Percentiles rank a stretch among this genome's conserved stretches.
Conservation (phyloP, 2,329 filamentous ascomycete genomes). For the Talaromyces sp. region DNA sequence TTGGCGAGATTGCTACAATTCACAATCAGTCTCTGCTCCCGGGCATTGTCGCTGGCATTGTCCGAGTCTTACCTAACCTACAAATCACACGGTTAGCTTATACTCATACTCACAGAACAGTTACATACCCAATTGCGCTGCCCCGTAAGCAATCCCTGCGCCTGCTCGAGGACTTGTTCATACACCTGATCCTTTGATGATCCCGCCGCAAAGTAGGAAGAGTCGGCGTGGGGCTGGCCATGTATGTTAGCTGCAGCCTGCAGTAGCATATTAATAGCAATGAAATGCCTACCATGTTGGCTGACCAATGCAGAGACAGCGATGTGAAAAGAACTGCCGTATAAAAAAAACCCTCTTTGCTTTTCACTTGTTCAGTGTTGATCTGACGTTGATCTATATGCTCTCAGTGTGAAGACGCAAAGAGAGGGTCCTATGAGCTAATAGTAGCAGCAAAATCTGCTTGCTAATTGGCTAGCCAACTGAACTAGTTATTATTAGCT, state of each 20-base stretch:
- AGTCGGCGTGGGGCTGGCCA: slow-evolving; percentile 44
- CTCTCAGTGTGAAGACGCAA: no score
- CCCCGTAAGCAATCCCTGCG: slow-evolving; percentile 34
- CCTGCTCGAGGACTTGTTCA: slow-evolving; percentile 35
- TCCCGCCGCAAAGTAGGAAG: slow-evolving; percentile 38
- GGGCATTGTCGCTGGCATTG: background rate
- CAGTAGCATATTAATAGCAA: background rate
- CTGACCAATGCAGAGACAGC: no score
- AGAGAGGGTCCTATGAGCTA: no score
- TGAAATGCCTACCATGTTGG: background rate
- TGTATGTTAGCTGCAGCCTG: slow-evolving; percentile 3
- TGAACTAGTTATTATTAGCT: no score
- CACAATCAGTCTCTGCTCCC: background rate
- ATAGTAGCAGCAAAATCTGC: no score
- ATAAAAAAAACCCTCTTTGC: no score
- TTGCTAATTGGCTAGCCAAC: no score
- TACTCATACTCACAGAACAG: background rate
- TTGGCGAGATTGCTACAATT: slow-evolving; percentile 42
- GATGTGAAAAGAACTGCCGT: no score
- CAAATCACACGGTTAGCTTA: background rate
- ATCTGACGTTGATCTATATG: no score
- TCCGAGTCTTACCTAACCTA: slow-evolving; percentile 27
- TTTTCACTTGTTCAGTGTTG: no score
- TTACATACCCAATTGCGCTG: slow-evolving; percentile 44
- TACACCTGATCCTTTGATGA: slow-evolving; percentile 41